Conservation (phyloP, 2,329 filamentous ascomycete genomes). For the Colletotrichum aenigma region DNA sequence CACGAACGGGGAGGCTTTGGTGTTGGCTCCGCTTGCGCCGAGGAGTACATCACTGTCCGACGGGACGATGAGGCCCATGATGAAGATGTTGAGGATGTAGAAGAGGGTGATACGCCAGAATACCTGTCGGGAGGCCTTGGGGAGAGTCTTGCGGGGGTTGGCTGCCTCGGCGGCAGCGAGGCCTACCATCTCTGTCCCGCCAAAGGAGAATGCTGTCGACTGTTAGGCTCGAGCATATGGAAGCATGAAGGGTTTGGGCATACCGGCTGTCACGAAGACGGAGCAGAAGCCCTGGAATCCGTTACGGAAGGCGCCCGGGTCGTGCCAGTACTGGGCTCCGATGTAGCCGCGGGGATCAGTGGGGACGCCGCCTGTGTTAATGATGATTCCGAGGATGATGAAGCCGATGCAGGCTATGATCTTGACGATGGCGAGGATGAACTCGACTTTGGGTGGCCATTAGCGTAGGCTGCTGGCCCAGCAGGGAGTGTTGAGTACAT, state of each 20-base stretch:
- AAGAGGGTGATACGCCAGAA: constrained; percentile 85
- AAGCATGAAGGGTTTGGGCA: no score
- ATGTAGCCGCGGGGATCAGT: constrained; percentile 55
- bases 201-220: constrained; percentile 69
- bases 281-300: constrained; percentile 68
- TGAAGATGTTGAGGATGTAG: constrained; percentile 74
- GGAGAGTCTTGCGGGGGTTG: constrained; percentile 77
- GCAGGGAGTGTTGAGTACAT: constrained; percentile 54
- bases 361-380: background rate
- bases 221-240: rapidly evolving
- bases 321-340: background rate
- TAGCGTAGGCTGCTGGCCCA: constrained; percentile 63
- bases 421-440: constrained; percentile 62
- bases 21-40: constrained; percentile 53
- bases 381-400: background rate
- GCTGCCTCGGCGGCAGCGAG: constrained; percentile 80
- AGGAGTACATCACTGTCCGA: constrained; percentile 66
- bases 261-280: constrained; percentile 70
- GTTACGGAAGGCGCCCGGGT: constrained; percentile 45
- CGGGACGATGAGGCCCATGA: constrained; percentile 78
- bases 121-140: constrained; percentile 77
- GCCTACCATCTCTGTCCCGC: constrained; percentile 77
- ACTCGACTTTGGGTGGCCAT: constrained; percentile 64
- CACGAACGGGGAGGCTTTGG: constrained; percentile 68
- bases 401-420: background rate